Base-by-base conservation (phyloP, 495 filamentous ascomycete genomes). In the Pyrenula massariospora region DNA sequence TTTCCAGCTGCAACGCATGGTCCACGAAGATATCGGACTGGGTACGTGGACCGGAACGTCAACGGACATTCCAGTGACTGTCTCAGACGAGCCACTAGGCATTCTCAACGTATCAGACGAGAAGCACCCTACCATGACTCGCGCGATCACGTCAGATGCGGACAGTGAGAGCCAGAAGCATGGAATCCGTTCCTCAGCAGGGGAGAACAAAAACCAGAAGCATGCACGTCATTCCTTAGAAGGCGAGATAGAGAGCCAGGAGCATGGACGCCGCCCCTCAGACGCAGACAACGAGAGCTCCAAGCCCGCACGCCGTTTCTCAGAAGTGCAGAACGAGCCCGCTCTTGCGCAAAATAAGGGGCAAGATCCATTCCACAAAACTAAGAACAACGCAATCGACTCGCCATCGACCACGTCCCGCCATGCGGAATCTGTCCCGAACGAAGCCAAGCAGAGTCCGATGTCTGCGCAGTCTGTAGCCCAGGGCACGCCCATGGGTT, bases 1-100 rank as follows among this genome's bases (percentile, higher is more conserved):
- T 22, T 36, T 65, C 12, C 65, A 68, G 52, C 36, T 68, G 10
- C 66, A 67, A 24, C 55, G 65, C 2, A 23, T 65, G 21, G 66
- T 62, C 10, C 63, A 62, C 50, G 65, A 67, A 53, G 66, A 54
- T 11, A 54, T 54, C 15, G 65, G 66, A 20, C 56, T 69, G 50
- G 31, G 31, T 8, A 52, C 19, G 8, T 42, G 31, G 31, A 42
- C 31, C 15, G 31, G 31, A 15, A 42, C 31, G 31, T 42, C 31
- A 5, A 15, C 31, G 31, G 15, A 42, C 15, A 15, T 42, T 42
- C 31, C 31, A 42, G 31, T 42, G 31, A 42, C 31, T 15, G 31
- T 42, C 31, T 42, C 31, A 42, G 31, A 42, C 15, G 31, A 42
- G 31, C 31, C 31, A 42, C 31, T 42, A 15, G 31, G 31, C 15